Conservation (phyloP, 345 rosid species). For the Raphanus sativus region DNA sequence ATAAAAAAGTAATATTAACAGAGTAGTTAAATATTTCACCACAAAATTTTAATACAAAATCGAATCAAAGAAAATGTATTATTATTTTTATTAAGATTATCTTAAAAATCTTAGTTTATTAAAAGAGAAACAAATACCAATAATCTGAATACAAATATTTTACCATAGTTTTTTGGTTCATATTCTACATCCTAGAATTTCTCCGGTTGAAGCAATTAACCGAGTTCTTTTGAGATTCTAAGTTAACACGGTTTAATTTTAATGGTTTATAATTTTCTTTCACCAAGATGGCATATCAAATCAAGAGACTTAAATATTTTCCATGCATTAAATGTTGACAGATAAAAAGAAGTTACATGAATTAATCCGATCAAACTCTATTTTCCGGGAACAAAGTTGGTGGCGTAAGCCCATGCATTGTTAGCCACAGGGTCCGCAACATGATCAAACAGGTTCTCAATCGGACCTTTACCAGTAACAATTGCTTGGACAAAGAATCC, state of each 20-base stretch:
- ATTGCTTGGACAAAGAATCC: conserved; percentile 58
- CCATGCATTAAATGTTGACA: neutral
- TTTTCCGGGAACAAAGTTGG: conserved; percentile 54
- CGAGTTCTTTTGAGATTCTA: neutral
- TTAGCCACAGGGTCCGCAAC: conserved; percentile 52
- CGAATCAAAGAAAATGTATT: neutral
- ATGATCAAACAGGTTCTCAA: conserved; percentile 46
- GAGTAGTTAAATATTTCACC: neutral
- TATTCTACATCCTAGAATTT: neutral
- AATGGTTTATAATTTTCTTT: neutral
- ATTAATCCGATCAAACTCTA: conserved; percentile 19
- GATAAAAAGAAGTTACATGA: neutral
- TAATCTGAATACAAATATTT: too few relatives aligned
- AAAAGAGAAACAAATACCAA: neutral
- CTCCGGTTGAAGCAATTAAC: neutral
- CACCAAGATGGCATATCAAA: conserved; percentile 1
- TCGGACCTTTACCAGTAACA: conserved; percentile 51
- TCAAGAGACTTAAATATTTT: neutral
- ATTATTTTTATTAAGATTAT: too few relatives aligned
- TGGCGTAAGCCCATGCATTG: conserved; percentile 54
- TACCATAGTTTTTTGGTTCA: neutral
- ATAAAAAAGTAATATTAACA: too few relatives aligned
- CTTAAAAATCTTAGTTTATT: neutral
- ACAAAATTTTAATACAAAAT: too few relatives aligned
- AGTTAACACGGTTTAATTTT: neutral